Evolutionary conservation across 169 alveolate species (phyloP).

Genomic region (Plasmodium sp.): DNA sequence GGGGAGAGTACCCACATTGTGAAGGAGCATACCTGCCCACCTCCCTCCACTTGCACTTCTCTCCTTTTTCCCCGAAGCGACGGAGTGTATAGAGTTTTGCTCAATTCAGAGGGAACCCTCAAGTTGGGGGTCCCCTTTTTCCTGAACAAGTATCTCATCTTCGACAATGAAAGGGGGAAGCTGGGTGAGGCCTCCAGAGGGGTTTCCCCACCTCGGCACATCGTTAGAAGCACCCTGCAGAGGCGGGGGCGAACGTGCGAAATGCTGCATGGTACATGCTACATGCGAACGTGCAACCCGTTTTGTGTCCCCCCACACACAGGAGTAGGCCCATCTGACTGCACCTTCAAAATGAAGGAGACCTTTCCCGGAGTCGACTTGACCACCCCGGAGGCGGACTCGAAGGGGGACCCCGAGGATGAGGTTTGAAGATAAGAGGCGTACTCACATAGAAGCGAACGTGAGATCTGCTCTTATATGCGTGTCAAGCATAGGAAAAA

Average conservation of each 20-base stretch:
- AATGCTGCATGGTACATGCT: too few relatives aligned
- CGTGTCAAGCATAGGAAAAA: not conserved
- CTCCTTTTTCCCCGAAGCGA: slow-evolving; percentile 9
- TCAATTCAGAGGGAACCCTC: slow-evolving; percentile 2
- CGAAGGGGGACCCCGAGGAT: not conserved
- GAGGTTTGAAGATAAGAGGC: not conserved
- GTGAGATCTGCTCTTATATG: not conserved
- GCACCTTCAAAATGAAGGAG: not conserved
- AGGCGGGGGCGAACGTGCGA: not conserved
- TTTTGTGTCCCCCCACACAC: not conserved
- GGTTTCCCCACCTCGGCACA: not conserved
- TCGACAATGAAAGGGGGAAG: slow-evolving; percentile 42
- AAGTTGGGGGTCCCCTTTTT: slow-evolving; percentile 52
- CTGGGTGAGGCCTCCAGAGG: not conserved
- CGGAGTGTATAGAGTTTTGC: slow-evolving; percentile 13
- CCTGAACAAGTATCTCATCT: slow-evolving; percentile 35
- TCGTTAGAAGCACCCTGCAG: not conserved
- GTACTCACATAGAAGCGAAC: not conserved
- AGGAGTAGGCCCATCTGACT: not conserved
- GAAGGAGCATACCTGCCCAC: not conserved
- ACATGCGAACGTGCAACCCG: not conserved
- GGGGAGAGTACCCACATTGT: not conserved
- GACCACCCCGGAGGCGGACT: not conserved
- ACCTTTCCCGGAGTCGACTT: not conserved
- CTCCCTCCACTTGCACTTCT: not conserved